Evolutionary conservation across 495 filamentous ascomycete genomes (phyloP), one percentile per base, ranked within the genome.

Genomic region (Podospora bellae-mahoneyi): DNA sequence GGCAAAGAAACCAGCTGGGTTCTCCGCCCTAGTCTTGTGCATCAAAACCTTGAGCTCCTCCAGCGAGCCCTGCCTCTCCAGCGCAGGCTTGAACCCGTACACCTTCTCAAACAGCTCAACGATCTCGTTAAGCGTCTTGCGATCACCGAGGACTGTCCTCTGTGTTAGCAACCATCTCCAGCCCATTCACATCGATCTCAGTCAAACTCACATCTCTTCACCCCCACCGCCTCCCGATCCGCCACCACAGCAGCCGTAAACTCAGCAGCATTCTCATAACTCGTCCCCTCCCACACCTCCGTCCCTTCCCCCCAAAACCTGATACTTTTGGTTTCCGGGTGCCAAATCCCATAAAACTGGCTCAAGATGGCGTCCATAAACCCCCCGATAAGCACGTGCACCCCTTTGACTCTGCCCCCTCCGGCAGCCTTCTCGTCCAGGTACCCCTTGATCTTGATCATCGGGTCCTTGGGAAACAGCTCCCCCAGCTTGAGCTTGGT

Each of bases 401-500:
- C 72, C 70, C 73, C 64, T 70, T 76, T 71, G 70, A 83, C 68
- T 65, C 76, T 73, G 34, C 73, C 64, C 71, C 34, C 34, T 3
- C 10, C 10, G 5, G 34, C 34, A 5, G 34, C 34, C 34, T 79
- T 80, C 30, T 74, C 74, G 19, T 81, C 75, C 4, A 84, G 72
- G 65, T 84, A 81, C 0, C 70, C 78, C 63, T 78, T 75, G 34
- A 84, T 72, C 48, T 79, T 71, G 28, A 76, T 83, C 77, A 80
- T 81, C 0, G 81, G 72, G 58, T 85, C 81, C 72, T 85, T 83
- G 18, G 76, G 63, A 44, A 76, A 76, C 3, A 78, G 68, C 53
- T 81, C 64, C 10, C 82, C 80, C 0, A 76, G 71, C 66, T 77
- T 54, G 0, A 85, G 69, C 65, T 75, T 77, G 27, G 74, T 75